These are phyloP conservation scores for Agaricus subrufescens DNA, from an alignment of 768 basidiomycete species.

Conservation along the genomic window DNA sequence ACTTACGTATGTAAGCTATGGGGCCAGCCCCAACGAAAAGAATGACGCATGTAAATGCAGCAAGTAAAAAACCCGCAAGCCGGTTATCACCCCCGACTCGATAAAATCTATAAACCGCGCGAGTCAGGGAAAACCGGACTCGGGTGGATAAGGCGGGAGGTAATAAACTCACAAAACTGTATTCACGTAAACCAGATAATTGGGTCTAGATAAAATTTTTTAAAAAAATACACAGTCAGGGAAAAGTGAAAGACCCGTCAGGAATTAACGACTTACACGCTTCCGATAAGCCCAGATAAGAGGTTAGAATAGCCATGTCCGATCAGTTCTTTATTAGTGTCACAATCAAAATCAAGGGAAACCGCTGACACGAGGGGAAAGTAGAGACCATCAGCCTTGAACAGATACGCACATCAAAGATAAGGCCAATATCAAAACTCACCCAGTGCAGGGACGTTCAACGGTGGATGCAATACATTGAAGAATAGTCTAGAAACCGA, in stretches of 20 bases:
- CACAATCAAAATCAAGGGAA: slow-evolving; percentile 81
- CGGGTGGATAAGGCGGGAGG: neutral
- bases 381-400: neutral
- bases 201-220: slow-evolving; percentile 44
- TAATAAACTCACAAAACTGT: slow-evolving; percentile 55
- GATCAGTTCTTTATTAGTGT: slow-evolving; percentile 90
- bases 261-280: slow-evolving; percentile 51
- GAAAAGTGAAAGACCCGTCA: neutral
- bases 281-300: slow-evolving; percentile 72
- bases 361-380: slow-evolving; percentile 47
- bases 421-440: slow-evolving; percentile 13
- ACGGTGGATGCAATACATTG: slow-evolving; percentile 78
- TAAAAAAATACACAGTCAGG: neutral
- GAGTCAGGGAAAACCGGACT: neutral
- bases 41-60: slow-evolving; percentile 63
- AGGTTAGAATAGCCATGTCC: slow-evolving; percentile 92
- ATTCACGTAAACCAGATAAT: slow-evolving; percentile 87
- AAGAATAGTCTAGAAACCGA: slow-evolving; percentile 58
- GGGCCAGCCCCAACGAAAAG: slow-evolving; percentile 83
- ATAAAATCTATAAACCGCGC: slow-evolving; percentile 59
- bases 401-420: neutral
- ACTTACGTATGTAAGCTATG: slow-evolving; percentile 88
- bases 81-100: slow-evolving; percentile 88
- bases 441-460: slow-evolving; percentile 90
- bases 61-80: slow-evolving; percentile 82